phyloP scores from a whole-genome alignment of 2,329 filamentous ascomycete genomes.

The Stenocarpella maydis region DNA sequence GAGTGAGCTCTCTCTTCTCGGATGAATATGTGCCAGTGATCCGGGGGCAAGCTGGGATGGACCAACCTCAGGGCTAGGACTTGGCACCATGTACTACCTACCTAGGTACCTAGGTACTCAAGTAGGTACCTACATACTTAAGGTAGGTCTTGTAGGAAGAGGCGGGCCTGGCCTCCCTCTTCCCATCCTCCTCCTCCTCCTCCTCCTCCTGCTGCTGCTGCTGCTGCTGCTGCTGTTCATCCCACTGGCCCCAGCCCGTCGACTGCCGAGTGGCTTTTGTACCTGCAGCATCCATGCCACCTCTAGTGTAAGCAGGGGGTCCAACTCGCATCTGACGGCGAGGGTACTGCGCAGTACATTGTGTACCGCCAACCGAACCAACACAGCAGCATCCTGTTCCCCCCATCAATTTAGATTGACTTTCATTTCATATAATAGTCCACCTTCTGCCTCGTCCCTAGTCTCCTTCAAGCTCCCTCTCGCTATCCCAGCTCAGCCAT shows the following conservation, averaged over 20 bases:
- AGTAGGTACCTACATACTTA: no score
- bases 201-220: no score
- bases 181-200: conserved; percentile 10
- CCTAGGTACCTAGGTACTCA: no score
- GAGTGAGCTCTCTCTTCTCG: background rate
- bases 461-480: background rate
- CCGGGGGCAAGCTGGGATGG: background rate
- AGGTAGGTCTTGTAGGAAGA: no score
- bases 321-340: background rate
- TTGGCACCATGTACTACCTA: background rate
- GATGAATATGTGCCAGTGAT: conserved; percentile 15
- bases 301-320: background rate
- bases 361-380: background rate
- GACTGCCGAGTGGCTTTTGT: conserved; percentile 17
- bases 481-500: background rate
- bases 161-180: background rate
- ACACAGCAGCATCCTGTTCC: conserved; percentile 1
- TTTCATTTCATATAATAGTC: conserved; percentile 17
- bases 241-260: background rate
- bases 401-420: conserved; percentile 17
- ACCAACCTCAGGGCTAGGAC: background rate
- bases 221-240: background rate
- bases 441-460: conserved; percentile 5
- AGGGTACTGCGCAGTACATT: background rate
- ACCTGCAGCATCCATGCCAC: conserved; percentile 24